Base-by-base conservation (phyloP, 2,329 filamentous ascomycete species). In the Arthroderma uncinatum region DNA sequence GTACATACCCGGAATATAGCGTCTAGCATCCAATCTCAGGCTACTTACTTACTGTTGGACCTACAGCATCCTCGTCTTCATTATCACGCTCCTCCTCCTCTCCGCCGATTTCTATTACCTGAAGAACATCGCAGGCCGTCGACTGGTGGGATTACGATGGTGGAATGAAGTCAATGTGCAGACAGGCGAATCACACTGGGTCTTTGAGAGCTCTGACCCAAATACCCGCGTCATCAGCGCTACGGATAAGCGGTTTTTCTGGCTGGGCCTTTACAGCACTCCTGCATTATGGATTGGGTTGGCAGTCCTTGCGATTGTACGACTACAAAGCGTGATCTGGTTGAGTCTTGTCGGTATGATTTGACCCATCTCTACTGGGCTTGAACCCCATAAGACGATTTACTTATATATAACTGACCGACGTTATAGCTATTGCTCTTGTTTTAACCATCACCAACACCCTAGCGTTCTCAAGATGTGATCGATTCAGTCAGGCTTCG, bases 401-500 rank as follows among this genome's bases (percentile, higher is more conserved):
- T 21, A 28, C 2, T 14, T 28, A 30, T 47, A 10, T 52, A 19
- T 19, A 8, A 19, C n/a, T 53, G 25, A 44, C 30, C n/a, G 10
- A 16, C 55, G 34, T 34, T 53, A 5, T 61, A 78, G 76, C 69
- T 2, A 78, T 78, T 64, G 76, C 76, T 1, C 67, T 78, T 34
- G 67, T 76, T 16, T 64, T 78, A 47, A 78, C 76, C 0, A 74
- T 78, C 59, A 78, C 76, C 33, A 78, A 78, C 60, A 78, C 76
- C 0, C 66, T 78, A 39, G 76, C 76, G 4, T 78, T 78, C 64
- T 78, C 76, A 7, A 70, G 76, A 16, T 78, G 76, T 59, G 76
- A 78, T 61, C 74, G 74, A 55, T 78, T 78, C 63, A 76, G 76
- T 59, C 76, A 85, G 63, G 82, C 82, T 9, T 81, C 79, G 37